phyloP scores from a whole-genome alignment of 176 grass and related monocot species.

The Cenchrus americanus region DNA sequence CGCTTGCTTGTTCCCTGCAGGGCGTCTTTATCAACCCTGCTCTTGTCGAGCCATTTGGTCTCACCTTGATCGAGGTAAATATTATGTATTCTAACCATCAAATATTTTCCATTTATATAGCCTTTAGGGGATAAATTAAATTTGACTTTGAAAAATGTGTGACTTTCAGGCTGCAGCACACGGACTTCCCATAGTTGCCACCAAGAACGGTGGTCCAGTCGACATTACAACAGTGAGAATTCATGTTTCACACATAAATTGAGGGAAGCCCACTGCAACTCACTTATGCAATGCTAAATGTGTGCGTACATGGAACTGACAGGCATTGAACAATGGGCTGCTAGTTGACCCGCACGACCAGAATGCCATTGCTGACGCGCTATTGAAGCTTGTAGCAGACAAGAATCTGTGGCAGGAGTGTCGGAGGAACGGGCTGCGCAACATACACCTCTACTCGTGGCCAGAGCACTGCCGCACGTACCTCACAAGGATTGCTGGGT shows the following conservation, averaged over 20 bases:
- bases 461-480: constrained; percentile 97
- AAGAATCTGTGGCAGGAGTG: constrained; percentile 97
- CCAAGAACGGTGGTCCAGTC: constrained; percentile 94
- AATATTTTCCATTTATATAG: neutral
- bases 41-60: constrained; percentile 96
- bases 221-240: constrained; percentile 80
- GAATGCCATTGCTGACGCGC: constrained; percentile 78
- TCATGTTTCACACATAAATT: neutral
- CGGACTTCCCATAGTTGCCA: constrained; percentile 96
- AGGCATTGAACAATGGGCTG: constrained; percentile 90
- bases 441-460: constrained; percentile 98
- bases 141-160: neutral
- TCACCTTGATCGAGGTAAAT: constrained; percentile 93
- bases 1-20: constrained; percentile 33
- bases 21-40: constrained; percentile 99
- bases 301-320: neutral
- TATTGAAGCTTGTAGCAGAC: constrained; percentile 85
- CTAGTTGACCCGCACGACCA: constrained; percentile 90
- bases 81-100: neutral
- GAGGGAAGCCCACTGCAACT: neutral
- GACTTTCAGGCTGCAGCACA: constrained; percentile 81
- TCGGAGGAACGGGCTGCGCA: constrained; percentile 83
- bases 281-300: neutral
- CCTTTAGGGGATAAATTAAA: neutral
- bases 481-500: constrained; percentile 80